Base-by-base conservation (phyloP, 805 yeast species). In the Kodamaea kakaduensis region DNA sequence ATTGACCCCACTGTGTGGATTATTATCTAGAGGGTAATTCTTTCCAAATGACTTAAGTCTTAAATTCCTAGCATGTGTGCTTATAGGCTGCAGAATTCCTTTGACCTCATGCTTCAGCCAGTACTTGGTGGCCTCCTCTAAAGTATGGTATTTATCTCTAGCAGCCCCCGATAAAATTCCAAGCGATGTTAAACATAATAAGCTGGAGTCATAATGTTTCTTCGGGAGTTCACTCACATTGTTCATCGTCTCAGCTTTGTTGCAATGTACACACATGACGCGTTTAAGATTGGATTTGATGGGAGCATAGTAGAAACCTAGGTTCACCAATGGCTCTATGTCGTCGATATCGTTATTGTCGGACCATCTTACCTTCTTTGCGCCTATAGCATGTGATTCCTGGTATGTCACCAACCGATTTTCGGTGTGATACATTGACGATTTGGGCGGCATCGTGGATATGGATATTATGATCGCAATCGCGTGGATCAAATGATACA, bases 271-370 rank as follows among this genome's bases (percentile, higher is more conserved):
- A 54, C 90, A 83, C 10, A 77, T 67, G 7, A 74, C 74, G 34
- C 76, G 68, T 46, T 76, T 80, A 3, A 49, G 56, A 29, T 65
- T 58, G 20, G 60, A 56, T 34, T 66, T 60, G 9, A 64, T 60
- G 20, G 78, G 88, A 31, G 71, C 67, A 53, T 61, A 82, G 56
- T 62, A 75, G 59, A 82, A 76, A 1, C 90, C 89, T 13, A 75
- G 68, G 32, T 62, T 61, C 1, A 80, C 80, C 61, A 81, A 56
- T 0, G 46, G 51, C 5, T 59, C 51, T n/a, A 56, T 48, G 6
- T 38, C 30, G 22, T 45, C 44, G 5, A 26, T 26, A 5, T 37
- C 33, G 17, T 50, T 27, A 8, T 37, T 32, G 17, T 51, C 45
- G 2, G 50, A 34, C 69, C 67, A 62, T 32, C 47, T 37, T 13